These are phyloP conservation scores for Xylaria sp. DNA, from an alignment of 2,329 filamentous ascomycete species.

Conservation along the genomic window DNA sequence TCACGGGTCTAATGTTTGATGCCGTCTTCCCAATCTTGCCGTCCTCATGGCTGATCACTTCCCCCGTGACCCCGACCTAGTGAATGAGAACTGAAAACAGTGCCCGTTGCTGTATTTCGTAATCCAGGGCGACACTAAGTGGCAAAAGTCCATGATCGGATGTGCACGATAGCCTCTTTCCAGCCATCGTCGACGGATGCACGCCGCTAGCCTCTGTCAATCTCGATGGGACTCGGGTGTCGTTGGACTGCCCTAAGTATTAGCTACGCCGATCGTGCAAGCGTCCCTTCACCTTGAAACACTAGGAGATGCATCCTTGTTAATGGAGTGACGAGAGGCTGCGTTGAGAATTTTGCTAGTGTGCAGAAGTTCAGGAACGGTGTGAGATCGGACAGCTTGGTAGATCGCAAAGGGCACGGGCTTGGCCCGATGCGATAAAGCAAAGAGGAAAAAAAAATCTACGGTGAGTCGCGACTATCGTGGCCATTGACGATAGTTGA, in stretches of 20 bases:
- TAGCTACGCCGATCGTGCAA: conserved; percentile 5
- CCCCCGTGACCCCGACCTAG: background rate
- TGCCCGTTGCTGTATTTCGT: background rate
- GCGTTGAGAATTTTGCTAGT: background rate
- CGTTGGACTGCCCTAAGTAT: background rate
- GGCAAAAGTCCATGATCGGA: conserved; percentile 7
- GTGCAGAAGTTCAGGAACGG: background rate
- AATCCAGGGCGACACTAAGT: conserved; percentile 12
- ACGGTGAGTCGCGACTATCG: conserved; percentile 9
- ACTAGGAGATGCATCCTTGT: background rate
- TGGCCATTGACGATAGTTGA: conserved; percentile 2
- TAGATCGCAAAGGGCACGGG: background rate
- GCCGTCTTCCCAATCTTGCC: background rate
- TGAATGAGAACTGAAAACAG: background rate
- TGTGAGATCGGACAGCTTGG: conserved; percentile 4
- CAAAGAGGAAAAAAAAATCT: background rate
- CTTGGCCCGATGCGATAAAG: background rate
- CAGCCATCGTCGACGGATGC: background rate
- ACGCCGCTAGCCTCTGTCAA: background rate
- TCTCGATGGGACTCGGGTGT: conserved; percentile 7
- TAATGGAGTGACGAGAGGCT: background rate
- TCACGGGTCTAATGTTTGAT: conserved; percentile 8
- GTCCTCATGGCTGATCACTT: conserved; percentile 5
- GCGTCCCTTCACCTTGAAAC: background rate
- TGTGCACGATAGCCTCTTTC: background rate